Percentiles rank a stretch among this genome's conserved stretches.
These are phyloP conservation scores for Falciphora oryzae DNA, from an alignment of 2,329 filamentous ascomycete species.

Conservation along the genomic window DNA sequence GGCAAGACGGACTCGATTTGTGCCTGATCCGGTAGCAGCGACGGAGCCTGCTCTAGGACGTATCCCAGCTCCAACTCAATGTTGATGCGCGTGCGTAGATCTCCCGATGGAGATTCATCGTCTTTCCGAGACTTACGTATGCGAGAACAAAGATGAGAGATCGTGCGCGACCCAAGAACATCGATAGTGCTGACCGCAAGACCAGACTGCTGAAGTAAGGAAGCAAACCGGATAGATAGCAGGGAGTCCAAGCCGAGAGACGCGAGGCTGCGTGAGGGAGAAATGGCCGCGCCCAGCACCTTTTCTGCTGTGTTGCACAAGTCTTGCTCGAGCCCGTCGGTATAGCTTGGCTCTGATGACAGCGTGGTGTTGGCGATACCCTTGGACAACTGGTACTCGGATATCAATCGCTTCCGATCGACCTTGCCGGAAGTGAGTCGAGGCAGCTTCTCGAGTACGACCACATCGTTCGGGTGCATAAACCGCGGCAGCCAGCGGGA, in stretches of 20 bases:
- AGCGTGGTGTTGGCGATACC: background rate
- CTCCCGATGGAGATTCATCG: no score
- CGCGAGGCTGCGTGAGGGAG: constrained; percentile 24
- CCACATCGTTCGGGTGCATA: constrained; percentile 75
- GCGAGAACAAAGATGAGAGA: constrained; percentile 22
- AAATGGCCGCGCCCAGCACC: constrained; percentile 22
- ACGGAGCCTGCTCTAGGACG: constrained; percentile 10
- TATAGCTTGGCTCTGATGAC: background rate
- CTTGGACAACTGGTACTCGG: constrained; percentile 39
- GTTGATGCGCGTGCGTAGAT: background rate
- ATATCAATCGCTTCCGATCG: constrained; percentile 60
- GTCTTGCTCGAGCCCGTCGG: constrained; percentile 26
- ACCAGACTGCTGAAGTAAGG: constrained; percentile 52
- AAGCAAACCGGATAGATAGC: constrained; percentile 48
- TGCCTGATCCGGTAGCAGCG: constrained; percentile 11
- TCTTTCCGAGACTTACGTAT: constrained; percentile 7
- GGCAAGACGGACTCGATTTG: constrained; percentile 23
- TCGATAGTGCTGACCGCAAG: constrained; percentile 51
- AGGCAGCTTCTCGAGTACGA: constrained; percentile 60
- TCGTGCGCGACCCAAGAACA: constrained; percentile 51
- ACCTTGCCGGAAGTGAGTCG: constrained; percentile 79
- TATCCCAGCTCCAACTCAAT: background rate
- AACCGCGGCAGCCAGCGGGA: constrained; percentile 70
- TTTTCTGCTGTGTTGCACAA: constrained; percentile 27
- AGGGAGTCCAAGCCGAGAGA: constrained; percentile 36